These are phyloP conservation scores for Sanguinoderma infundibulare DNA, from an alignment of 1,284 basidiomycete species.

Conservation along the genomic window DNA sequence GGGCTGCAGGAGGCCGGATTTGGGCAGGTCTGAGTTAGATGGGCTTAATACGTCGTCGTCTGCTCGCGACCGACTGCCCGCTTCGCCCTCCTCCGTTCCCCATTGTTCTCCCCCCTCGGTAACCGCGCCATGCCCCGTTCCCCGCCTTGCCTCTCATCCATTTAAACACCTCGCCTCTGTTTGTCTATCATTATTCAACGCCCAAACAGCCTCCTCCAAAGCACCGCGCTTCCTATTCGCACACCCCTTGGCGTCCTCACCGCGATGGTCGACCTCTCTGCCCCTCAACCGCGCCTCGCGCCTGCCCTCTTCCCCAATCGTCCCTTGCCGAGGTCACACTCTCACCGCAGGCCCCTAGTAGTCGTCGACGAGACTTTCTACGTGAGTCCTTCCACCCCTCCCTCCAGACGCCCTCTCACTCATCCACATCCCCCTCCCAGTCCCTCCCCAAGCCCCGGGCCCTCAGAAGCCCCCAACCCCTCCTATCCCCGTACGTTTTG, in stretches of 20 bases:
- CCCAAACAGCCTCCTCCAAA: slow-evolving; percentile 6
- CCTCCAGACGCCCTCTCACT: slow-evolving; percentile 17
- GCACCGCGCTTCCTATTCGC: slow-evolving; percentile 10
- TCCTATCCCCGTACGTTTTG: slow-evolving; percentile 34
- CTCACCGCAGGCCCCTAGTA: slow-evolving; percentile 21
- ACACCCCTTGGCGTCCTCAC: slow-evolving; percentile 1
- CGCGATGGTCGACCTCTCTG: slow-evolving; percentile 27
- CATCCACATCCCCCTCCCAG: slow-evolving; percentile 21
- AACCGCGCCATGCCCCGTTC: slow-evolving; percentile 20
- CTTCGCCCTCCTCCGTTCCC: slow-evolving; percentile 20
- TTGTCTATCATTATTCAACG: slow-evolving; percentile 28
- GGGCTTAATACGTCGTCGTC: slow-evolving; percentile 17
- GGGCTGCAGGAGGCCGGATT: slow-evolving; percentile 6
- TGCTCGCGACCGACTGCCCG: slow-evolving; percentile 9
- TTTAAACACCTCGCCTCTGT: slow-evolving; percentile 26
- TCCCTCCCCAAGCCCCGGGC: slow-evolving; percentile 18
- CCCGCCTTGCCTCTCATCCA: slow-evolving; percentile 20
- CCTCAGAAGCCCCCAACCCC: slow-evolving; percentile 24
- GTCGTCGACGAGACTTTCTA: slow-evolving; percentile 30
- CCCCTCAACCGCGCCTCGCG: slow-evolving; percentile 32
- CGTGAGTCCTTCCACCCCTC: slow-evolving; percentile 22
- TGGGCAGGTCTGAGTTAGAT: slow-evolving; percentile 10
- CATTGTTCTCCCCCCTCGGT: slow-evolving; percentile 29
- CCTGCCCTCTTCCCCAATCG: slow-evolving; percentile 15
- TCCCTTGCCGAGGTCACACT: slow-evolving; percentile 11